Conservation (phyloP, 1,139 yeast species). For the Debaryomyces subglobosus region DNA sequence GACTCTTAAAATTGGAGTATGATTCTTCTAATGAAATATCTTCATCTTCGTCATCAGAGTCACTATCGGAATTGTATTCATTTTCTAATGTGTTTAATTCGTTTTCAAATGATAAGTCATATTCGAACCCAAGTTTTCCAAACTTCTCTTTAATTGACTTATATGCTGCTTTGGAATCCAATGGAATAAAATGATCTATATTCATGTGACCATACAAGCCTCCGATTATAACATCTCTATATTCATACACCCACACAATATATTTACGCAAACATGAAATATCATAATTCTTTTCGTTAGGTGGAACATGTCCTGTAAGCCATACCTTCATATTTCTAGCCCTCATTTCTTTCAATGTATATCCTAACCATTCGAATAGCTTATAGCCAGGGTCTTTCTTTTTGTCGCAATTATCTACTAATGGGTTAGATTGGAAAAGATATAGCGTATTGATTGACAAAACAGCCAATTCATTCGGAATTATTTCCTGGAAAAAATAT, state of each 20-base stretch:
- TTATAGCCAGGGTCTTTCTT: conserved; percentile 79
- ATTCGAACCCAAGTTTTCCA: conserved; percentile 12
- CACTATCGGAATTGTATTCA: conserved; percentile 16
- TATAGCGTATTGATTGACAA: conserved; percentile 78
- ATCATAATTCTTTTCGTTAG: conserved; percentile 76
- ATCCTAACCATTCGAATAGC: conserved; percentile 77
- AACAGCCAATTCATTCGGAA: conserved; percentile 77
- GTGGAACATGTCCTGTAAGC: conserved; percentile 89
- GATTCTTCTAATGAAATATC: conserved; percentile 11
- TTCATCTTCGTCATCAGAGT: conserved; percentile 13
- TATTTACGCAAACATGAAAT: conserved; percentile 71
- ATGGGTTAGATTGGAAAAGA: conserved; percentile 73
- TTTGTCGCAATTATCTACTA: conserved; percentile 77
- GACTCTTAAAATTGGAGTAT: conserved; percentile 5
- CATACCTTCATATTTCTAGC: conserved; percentile 80
- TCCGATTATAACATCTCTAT: conserved; percentile 79
- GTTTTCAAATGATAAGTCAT: conserved; percentile 13
- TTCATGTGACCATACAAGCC: conserved; percentile 90
- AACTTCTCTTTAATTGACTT: conserved; percentile 40
- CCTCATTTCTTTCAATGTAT: conserved; percentile 71
- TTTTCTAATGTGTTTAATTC: conserved; percentile 10
- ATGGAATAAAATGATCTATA: conserved; percentile 78
- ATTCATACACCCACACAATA: conserved; percentile 77
- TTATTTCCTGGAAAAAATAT: conserved; percentile 71
- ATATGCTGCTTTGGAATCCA: conserved; percentile 72